phyloP scores from a whole-genome alignment of 345 rosid species.

The Boechera divaricarpa region DNA sequence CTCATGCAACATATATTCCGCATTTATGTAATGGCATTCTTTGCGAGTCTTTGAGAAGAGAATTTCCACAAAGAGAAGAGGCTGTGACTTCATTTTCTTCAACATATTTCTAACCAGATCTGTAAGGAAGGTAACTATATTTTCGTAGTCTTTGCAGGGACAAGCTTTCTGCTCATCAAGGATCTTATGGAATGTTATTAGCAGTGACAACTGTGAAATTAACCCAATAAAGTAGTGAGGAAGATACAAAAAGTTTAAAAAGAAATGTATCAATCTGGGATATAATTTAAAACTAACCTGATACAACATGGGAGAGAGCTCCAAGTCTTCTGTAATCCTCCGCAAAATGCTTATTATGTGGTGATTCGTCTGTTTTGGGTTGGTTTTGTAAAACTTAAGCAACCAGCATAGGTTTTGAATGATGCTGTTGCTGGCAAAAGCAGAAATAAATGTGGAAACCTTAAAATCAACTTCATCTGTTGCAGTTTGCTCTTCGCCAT shows the following conservation, averaged over 20 bases:
- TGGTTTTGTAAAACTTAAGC: constrained; percentile 80
- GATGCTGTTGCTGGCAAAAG: constrained; percentile 78
- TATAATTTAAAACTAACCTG: constrained; percentile 59
- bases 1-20: constrained; percentile 83
- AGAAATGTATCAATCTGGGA: not conserved
- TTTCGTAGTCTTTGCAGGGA: constrained; percentile 63
- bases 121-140: constrained; percentile 69
- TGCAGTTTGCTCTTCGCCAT: constrained; percentile 60
- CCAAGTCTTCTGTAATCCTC: constrained; percentile 82
- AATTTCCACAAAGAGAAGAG: constrained; percentile 92
- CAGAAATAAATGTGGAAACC: constrained; percentile 72
- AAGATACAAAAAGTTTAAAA: not conserved
- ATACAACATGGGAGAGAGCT: constrained; percentile 94
- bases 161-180: constrained; percentile 75
- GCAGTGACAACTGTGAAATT: constrained; percentile 76
- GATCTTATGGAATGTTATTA: constrained; percentile 72
- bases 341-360: constrained; percentile 66
- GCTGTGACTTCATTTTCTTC: constrained; percentile 81
- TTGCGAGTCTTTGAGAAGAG: constrained; percentile 85
- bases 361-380: constrained; percentile 66
- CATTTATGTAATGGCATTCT: constrained; percentile 88
- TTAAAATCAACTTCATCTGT: constrained; percentile 90
- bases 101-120: constrained; percentile 73
- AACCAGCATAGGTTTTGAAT: constrained; percentile 93
- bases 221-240: constrained; percentile 25